phyloP scores from a whole-genome alignment of 352 stramenopile species.

The Phytophthora boehmeriae region DNA sequence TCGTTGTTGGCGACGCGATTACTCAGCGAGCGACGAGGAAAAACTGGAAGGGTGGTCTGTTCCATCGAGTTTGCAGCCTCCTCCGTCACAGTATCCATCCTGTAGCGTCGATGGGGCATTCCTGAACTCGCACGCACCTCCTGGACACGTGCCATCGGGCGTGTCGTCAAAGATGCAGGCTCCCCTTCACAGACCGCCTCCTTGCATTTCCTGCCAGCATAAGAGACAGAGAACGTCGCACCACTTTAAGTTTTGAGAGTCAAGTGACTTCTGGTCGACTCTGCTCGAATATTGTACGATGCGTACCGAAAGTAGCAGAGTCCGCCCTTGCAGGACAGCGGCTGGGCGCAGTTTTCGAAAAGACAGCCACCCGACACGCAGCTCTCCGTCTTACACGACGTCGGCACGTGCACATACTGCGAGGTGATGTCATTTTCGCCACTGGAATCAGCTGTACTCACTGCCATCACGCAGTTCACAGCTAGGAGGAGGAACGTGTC shows the following conservation, averaged over 20 bases:
- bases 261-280: slow-evolving; percentile 2
- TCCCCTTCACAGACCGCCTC: slow-evolving; percentile 53
- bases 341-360: slow-evolving; percentile 52
- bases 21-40: slow-evolving; percentile 50
- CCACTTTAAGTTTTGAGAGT: slow-evolving; percentile 28
- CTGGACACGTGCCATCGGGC: slow-evolving; percentile 40
- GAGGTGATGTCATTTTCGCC: slow-evolving; percentile 25
- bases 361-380: slow-evolving; percentile 54
- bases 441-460: background rate
- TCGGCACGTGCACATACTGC: slow-evolving; percentile 43
- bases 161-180: slow-evolving; percentile 60
- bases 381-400: slow-evolving; percentile 40
- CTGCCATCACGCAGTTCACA: slow-evolving; percentile 6
- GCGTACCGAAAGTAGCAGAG: slow-evolving; percentile 67
- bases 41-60: slow-evolving; percentile 48
- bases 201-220: slow-evolving; percentile 48
- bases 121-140: slow-evolving; percentile 57
- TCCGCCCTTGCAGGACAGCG: slow-evolving; percentile 52
- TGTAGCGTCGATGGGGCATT: slow-evolving; percentile 47
- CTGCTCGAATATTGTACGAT: background rate
- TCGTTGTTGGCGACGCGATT: background rate
- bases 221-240: slow-evolving; percentile 35
- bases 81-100: slow-evolving; percentile 64
- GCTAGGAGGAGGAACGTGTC: slow-evolving; percentile 7
- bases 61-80: slow-evolving; percentile 53